phyloP scores from a whole-genome alignment of 805 yeast species.

The Naumovozyma castellii region DNA sequence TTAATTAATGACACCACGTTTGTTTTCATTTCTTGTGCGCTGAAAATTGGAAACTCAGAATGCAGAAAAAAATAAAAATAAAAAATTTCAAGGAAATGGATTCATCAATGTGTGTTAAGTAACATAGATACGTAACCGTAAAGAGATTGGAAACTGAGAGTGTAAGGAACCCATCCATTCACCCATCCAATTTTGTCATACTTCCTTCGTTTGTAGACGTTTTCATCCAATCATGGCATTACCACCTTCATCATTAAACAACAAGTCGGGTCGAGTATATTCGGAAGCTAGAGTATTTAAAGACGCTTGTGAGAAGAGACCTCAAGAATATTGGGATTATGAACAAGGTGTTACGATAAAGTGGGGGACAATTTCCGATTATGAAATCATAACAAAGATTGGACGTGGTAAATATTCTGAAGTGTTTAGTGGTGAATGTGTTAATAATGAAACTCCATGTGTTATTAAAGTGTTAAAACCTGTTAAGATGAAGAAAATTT shows the following conservation, averaged over 20 bases:
- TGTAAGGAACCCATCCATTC: too few relatives aligned
- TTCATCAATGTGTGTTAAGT: too few relatives aligned
- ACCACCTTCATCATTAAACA: slow-evolving; percentile 29
- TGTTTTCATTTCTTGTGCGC: too few relatives aligned
- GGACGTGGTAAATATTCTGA: slow-evolving; percentile 94
- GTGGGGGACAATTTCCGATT: slow-evolving; percentile 81
- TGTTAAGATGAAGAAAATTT: slow-evolving; percentile 84
- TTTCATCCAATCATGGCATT: slow-evolving; percentile 27
- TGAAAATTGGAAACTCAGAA: too few relatives aligned
- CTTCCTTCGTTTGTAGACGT: too few relatives aligned
- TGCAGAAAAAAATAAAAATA: too few relatives aligned
- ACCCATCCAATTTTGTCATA: too few relatives aligned
- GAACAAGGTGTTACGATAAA: slow-evolving; percentile 52
- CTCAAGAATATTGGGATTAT: slow-evolving; percentile 83
- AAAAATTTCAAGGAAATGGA: too few relatives aligned
- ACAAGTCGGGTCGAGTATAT: slow-evolving; percentile 30
- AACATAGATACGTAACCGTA: too few relatives aligned
- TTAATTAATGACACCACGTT: too few relatives aligned
- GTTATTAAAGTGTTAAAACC: slow-evolving; percentile 91
- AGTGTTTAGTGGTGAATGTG: slow-evolving; percentile 77
- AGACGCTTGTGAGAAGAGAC: slow-evolving; percentile 66
- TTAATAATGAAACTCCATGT: slow-evolving; percentile 50
- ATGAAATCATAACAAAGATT: slow-evolving; percentile 73
- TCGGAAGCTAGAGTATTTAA: slow-evolving; percentile 73
- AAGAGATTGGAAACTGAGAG: too few relatives aligned